Percentiles rank a stretch among this genome's conserved stretches.
Conservation (phyloP, 441 rosid species). For the Populus hybrid region DNA sequence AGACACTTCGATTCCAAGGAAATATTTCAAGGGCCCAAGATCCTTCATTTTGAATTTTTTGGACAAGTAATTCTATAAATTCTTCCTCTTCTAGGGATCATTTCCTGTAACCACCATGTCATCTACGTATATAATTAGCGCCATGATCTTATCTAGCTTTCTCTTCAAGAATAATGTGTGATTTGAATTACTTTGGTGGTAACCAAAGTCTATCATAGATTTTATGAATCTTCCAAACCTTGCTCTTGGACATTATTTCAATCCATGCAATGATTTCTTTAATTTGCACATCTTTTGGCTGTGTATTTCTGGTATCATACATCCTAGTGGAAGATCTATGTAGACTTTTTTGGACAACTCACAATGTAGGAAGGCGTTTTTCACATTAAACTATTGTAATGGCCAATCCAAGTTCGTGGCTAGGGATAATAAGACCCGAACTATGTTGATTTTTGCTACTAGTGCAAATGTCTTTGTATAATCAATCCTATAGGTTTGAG, state of each 20-base stretch:
- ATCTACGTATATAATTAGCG: not conserved
- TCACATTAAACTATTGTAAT: not conserved
- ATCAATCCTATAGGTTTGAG: not conserved
- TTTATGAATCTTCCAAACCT: no score
- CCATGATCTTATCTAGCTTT: not conserved
- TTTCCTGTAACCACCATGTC: not conserved
- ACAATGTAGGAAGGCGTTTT: no score
- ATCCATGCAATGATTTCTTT: not conserved
- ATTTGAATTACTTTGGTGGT: no score
- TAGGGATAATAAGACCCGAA: not conserved
- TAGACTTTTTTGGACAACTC: no score
- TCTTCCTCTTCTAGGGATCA: not conserved
- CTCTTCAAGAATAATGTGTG: no score
- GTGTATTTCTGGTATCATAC: no score
- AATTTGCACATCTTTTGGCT: not conserved
- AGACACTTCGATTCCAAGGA: no score
- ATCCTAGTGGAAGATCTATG: no score
- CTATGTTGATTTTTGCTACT: not conserved
- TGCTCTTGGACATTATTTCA: no score
- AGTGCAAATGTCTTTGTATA: not conserved
- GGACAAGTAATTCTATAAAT: not conserved
- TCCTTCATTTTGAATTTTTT: not conserved
- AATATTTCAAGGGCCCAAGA: not conserved
- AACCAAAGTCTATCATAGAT: no score
- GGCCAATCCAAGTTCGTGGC: not conserved